Conservation (phyloP, 2,329 filamentous ascomycete species). For the Lachnellula arida region DNA sequence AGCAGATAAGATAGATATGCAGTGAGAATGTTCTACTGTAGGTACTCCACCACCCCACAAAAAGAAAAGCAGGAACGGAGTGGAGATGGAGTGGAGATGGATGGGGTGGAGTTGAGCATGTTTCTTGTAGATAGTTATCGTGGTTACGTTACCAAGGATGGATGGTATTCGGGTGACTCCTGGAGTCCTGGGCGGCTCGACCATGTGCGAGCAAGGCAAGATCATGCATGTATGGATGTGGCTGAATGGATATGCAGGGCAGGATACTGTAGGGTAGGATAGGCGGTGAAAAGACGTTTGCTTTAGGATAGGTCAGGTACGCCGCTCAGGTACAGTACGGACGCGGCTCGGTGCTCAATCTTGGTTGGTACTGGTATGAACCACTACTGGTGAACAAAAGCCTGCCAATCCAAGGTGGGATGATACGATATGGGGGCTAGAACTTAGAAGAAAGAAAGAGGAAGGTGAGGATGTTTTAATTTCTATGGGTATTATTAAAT, state of each 20-base stretch:
- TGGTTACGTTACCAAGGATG: background rate
- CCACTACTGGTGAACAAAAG: background rate
- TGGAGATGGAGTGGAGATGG: background rate
- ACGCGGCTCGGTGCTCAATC: background rate
- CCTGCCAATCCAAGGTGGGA: no score
- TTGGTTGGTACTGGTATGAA: background rate
- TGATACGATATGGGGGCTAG: background rate
- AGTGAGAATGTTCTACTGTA: background rate
- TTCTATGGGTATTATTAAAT: background rate
- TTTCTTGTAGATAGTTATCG: background rate
- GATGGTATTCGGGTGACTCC: background rate
- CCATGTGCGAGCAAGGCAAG: no score
- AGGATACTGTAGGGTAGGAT: background rate
- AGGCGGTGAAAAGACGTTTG: background rate
- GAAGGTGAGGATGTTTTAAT: background rate
- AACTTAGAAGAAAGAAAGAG: background rate
- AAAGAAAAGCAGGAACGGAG: background rate
- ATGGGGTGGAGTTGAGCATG: background rate
- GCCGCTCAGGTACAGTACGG: background rate
- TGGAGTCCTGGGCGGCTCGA: background rate
- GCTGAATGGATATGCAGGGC: background rate
- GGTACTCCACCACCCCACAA: background rate
- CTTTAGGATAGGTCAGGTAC: background rate
- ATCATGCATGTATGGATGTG: no score
- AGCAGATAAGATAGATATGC: background rate